A percentile compares a stretch with the other conserved stretches of the same genome.
These are phyloP conservation scores for Chloropicon primus DNA, from an alignment of 139 green algal species.

Conservation along the genomic window DNA sequence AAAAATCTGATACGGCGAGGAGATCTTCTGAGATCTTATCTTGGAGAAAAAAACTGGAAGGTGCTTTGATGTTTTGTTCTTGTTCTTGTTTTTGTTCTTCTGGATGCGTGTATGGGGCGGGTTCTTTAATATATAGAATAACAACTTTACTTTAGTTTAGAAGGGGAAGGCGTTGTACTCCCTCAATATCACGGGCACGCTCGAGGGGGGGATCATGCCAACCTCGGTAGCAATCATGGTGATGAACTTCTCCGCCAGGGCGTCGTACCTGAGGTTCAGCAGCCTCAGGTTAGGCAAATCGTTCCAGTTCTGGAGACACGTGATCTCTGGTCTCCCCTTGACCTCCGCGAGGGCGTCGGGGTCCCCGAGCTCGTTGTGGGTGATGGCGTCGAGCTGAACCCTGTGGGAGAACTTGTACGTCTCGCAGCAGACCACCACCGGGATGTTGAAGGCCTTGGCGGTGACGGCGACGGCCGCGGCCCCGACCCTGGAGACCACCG, in stretches of 20 bases:
- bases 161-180: constrained; percentile 37
- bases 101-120: no score
- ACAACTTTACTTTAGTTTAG: no score
- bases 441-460: constrained; percentile 37
- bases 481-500: constrained; percentile 66
- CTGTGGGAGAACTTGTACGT: constrained; percentile 87
- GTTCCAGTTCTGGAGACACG: neutral
- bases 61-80: no score
- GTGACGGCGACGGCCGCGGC: constrained; percentile 73
- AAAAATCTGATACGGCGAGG: no score
- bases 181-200: constrained; percentile 79
- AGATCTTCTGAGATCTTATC: no score
- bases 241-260: constrained; percentile 79
- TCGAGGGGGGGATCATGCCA: constrained; percentile 75
- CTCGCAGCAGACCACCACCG: constrained; percentile 85
- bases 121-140: no score
- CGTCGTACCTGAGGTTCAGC: constrained; percentile 53
- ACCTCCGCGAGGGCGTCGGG: constrained; percentile 8
- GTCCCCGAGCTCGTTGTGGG: constrained; percentile 82
- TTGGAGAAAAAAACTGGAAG: no score
- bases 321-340: neutral
- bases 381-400: constrained; percentile 81
- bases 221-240: constrained; percentile 86
- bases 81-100: no score
- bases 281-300: neutral